A percentile compares a stretch with the other conserved stretches of the same genome.
These are phyloP conservation scores for Suhomyces wounanorum DNA, from an alignment of 1,139 yeast species.

Conservation along the genomic window DNA sequence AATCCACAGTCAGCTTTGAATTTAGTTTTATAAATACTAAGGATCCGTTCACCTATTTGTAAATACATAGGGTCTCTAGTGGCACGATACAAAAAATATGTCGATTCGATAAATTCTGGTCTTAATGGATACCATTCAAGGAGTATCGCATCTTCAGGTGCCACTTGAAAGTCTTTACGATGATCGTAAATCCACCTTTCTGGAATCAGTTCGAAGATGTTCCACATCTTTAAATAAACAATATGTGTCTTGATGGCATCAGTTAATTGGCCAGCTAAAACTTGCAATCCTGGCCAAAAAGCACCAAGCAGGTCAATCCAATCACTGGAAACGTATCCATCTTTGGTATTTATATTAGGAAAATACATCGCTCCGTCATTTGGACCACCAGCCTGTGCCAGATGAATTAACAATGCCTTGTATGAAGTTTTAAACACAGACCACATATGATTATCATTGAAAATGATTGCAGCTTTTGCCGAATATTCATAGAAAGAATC, in stretches of 20 bases:
- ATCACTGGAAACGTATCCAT: constrained; percentile 52
- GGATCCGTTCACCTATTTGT: constrained; percentile 67
- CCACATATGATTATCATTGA: constrained; percentile 63
- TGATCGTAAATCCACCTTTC: constrained; percentile 71
- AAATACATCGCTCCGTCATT: constrained; percentile 58
- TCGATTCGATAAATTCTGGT: constrained; percentile 89
- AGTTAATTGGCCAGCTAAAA: constrained; percentile 69
- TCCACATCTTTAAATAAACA: constrained; percentile 78
- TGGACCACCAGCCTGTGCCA: constrained; percentile 39
- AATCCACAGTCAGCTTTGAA: constrained; percentile 75
- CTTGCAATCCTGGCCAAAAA: constrained; percentile 85
- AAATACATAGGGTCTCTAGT: constrained; percentile 84
- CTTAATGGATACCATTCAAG: constrained; percentile 91
- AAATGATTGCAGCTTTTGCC: constrained; percentile 70
- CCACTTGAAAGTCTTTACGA: constrained; percentile 14
- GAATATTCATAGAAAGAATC: constrained; percentile 94
- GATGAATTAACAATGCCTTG: constrained; percentile 53
- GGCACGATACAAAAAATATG: constrained; percentile 80
- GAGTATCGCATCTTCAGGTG: constrained; percentile 36
- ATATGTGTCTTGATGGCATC: constrained; percentile 67
- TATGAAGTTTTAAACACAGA: constrained; percentile 63
- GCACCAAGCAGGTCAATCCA: constrained; percentile 92
- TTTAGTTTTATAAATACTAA: constrained; percentile 53
- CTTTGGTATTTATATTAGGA: constrained; percentile 55
- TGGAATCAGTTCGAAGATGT: constrained; percentile 76